Percentiles rank a stretch among this genome's conserved stretches.
These are phyloP conservation scores for Mycena metata DNA, from an alignment of 768 basidiomycete species.

Conservation along the genomic window DNA sequence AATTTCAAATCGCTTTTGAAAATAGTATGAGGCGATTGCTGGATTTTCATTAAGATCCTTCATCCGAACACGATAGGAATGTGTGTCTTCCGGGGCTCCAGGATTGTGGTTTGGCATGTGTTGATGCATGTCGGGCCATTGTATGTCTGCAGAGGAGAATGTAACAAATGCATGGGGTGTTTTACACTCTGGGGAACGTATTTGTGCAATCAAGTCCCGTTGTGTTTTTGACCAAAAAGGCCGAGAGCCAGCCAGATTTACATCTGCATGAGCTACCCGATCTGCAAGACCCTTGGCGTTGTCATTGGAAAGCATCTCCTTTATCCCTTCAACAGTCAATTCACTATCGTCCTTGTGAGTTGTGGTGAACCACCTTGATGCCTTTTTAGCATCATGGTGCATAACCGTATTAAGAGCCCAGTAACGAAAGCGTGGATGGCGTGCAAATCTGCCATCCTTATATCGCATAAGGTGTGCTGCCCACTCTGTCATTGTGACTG, in stretches of 20 bases:
- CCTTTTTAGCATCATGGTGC: slow-evolving; percentile 23
- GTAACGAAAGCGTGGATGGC: slow-evolving; percentile 39
- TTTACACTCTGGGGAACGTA: slow-evolving; percentile 38
- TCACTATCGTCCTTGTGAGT: slow-evolving; percentile 34
- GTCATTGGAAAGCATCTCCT: slow-evolving; percentile 31
- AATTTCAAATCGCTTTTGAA: slow-evolving; percentile 40
- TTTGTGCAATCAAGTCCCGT: slow-evolving; percentile 32
- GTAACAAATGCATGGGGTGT: slow-evolving; percentile 46
- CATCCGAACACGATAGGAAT: slow-evolving; percentile 25
- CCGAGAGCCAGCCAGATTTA: slow-evolving; percentile 39
- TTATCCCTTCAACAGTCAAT: slow-evolving; percentile 36
- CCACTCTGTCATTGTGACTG: slow-evolving; percentile 39
- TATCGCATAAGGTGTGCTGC: slow-evolving; percentile 37
- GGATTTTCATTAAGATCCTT: slow-evolving; percentile 43
- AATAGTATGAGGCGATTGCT: slow-evolving; percentile 42
- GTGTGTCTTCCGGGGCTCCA: slow-evolving; percentile 31
- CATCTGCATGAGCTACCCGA: slow-evolving; percentile 37
- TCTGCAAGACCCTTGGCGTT: slow-evolving; percentile 36
- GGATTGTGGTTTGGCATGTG: slow-evolving; percentile 43
- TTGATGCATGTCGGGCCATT: slow-evolving; percentile 49
- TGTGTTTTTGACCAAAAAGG: slow-evolving; percentile 41
- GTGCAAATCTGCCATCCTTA: slow-evolving; percentile 41
- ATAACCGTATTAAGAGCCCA: slow-evolving; percentile 40
- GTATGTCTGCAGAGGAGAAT: slow-evolving; percentile 46
- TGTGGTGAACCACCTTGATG: slow-evolving; percentile 31